Evolutionary conservation across 805 yeast species (phyloP), one percentile per base, ranked within the genome.

Genomic region (Isabelozyma rhagii): DNA sequence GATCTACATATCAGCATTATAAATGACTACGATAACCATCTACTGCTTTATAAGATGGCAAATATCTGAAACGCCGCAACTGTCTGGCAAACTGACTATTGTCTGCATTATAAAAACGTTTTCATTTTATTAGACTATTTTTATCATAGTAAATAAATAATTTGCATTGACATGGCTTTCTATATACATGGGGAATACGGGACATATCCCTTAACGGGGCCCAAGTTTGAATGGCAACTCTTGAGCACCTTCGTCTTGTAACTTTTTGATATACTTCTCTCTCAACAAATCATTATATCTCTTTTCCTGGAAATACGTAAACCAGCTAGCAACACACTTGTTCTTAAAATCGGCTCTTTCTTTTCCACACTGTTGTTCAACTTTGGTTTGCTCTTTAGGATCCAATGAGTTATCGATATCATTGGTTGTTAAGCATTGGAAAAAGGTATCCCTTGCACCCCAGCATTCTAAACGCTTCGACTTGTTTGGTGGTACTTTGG

Each of bases 271-370:
- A 66, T 87, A 84, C 55, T 78, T 75, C 55, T 82, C 87, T 66
- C 86, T 84, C 58, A 82, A 81, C 53, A 82, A 71, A 57, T 90
- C 97, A 51, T 83, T 85, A 39, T 84, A 86, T 58, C 97, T 81
- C 67, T 91, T 92, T 67, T 90, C 93, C 63, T 91, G 93, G 75
- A 93, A 92, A 66, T 92, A 91, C 52, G 85, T 53, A 82, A 65
- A 90, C 98, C 98, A 92, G 47, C 91, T 82, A 11, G 83, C 82
- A 8, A 89, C 90, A 68, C 98, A 92, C 56, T 84, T 82, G n/a
- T 75, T 65, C 51, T 87, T 82, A 56, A 89, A 90, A 39, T 74
- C 77, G n/a, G 64, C 61, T 54, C 83, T 81, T 61, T 83, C 77
- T 1, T 53, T 49, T 0, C 82, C 78, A 68, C 98, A 92, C 45